Conservation (phyloP, 371 early-diverging fungal genomes). For the Mucor racemosus region DNA sequence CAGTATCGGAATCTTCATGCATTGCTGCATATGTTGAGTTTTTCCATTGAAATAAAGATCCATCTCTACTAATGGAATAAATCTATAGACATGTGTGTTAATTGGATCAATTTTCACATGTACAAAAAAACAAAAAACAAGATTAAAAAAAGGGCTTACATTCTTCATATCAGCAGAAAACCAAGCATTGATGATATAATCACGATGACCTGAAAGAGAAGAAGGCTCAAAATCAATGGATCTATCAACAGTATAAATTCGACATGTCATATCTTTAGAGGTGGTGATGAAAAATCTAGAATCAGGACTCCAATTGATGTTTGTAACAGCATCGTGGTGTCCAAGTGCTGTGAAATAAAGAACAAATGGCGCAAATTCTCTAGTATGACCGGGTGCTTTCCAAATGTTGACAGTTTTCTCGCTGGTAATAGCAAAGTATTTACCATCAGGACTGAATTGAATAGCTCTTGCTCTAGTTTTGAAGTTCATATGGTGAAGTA, state of each 20-base stretch:
- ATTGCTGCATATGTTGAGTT: constrained; percentile 49
- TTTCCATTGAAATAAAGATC: constrained; percentile 87
- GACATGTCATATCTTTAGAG: constrained; percentile 91
- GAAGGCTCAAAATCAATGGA: constrained; percentile 69
- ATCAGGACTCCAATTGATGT: constrained; percentile 86
- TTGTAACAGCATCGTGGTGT: constrained; percentile 90
- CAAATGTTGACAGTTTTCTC: constrained; percentile 91
- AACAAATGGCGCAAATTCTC: constrained; percentile 93
- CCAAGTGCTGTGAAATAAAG: constrained; percentile 78
- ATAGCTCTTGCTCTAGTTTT: constrained; percentile 79
- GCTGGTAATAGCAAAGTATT: constrained; percentile 84
- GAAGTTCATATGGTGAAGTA: constrained; percentile 90
- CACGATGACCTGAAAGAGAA: constrained; percentile 86
- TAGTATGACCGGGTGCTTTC: constrained; percentile 89
- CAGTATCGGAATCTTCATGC: constrained; percentile 44
- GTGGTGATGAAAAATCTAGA: constrained; percentile 84
- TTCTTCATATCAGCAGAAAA: constrained; percentile 79
- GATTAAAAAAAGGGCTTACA: constrained; percentile 25
- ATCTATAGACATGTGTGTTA: constrained; percentile 46
- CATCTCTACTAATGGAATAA: constrained; percentile 90
- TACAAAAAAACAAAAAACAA: background rate
- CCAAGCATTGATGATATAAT: constrained; percentile 90
- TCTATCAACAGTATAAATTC: constrained; percentile 73
- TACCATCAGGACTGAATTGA: constrained; percentile 83
- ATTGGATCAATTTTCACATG: too few species aligned